A percentile compares a stretch with the other conserved stretches of the same genome.
Conservation (phyloP, 495 filamentous ascomycete genomes). For the Aspergillus carlsbadensis region DNA sequence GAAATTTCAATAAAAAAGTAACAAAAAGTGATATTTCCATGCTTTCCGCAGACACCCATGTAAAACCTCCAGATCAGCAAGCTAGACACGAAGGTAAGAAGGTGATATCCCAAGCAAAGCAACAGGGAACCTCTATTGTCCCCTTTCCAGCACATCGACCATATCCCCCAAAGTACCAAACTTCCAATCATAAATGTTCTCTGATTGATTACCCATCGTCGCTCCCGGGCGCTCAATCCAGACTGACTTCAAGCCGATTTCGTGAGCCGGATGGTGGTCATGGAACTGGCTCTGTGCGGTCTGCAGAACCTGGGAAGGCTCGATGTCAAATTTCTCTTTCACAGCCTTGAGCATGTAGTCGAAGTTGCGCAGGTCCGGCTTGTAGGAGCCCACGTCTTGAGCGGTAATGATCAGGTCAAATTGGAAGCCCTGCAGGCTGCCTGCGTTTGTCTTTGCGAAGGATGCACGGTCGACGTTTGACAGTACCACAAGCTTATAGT, state of each 20-base stretch:
- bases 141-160: conserved; percentile 63
- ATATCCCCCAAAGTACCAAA: conserved; percentile 70
- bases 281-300: conserved; percentile 68
- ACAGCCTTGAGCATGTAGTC: conserved; percentile 58
- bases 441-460: conserved; percentile 53
- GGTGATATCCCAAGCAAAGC: too few relatives aligned
- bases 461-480: conserved; percentile 69
- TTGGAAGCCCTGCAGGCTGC: conserved; percentile 45
- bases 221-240: conserved; percentile 66
- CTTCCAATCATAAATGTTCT: conserved; percentile 53
- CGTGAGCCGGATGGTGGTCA: conserved; percentile 69
- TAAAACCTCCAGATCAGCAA: too few relatives aligned
- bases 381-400: conserved; percentile 73
- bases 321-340: conserved; percentile 53
- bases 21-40: too few relatives aligned
- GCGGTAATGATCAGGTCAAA: conserved; percentile 76
- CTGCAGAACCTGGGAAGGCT: conserved; percentile 58
- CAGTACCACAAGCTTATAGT: conserved; percentile 69
- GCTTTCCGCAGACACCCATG: too few relatives aligned
- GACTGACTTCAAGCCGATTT: conserved; percentile 59
- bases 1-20: too few relatives aligned
- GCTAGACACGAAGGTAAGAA: too few relatives aligned
- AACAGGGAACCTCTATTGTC: too few relatives aligned
- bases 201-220: conserved; percentile 41
- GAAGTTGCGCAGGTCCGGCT: conserved; percentile 68